Base-by-base conservation (phyloP, 148 eudicot genomes). In the Rhododendron molle region DNA sequence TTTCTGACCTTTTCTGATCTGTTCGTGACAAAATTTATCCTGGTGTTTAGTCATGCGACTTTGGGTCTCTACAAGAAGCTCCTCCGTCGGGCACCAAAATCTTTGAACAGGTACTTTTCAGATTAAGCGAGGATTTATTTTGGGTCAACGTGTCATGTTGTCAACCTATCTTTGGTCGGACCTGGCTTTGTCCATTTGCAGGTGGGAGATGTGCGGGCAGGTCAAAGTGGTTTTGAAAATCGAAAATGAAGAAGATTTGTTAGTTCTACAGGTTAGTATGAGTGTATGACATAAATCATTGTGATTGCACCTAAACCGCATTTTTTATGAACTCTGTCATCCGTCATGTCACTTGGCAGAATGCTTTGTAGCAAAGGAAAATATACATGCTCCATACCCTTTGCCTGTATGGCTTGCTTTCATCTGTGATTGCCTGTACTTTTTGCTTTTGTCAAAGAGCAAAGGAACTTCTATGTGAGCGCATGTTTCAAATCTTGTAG, bases 191-290 rank as follows among this genome's bases (percentile, higher is more conserved):
- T 84, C 54, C 83, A 50, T 81, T 20, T 90, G 85, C 88, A 97
- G 99, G 89, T 97, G 99, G 99, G 99, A 97, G 93, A 95, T 92
- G 98, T 97, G 99, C 38, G 98, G 99, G 76, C 98, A 97, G 92
- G 98, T 97, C 81, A 97, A 97, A 88, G 98, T 97, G 86, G 99
- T 97, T 15, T 95, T 97, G 90, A 97, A 97, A 91, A 93, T 89
- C 81, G 99, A 97, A 88, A 94, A 92, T 56, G 98, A 97, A 89
- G 98, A 97, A 85, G 98, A 95, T 50, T 92, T 97, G 95, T 90
- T 97, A 83, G 87, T 85, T 85, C 87, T 97, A 83, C 98, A 95
- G 92, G 99, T 95, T 58, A 81, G 91, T 87, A 54, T 32, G 34
- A 32, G 34, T 32, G 34, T 32, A 32, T 83, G 71, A 62, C 44